Evolutionary conservation across 1,139 yeast genomes (phyloP).

Genomic region (Geotrichum restrictum): DNA sequence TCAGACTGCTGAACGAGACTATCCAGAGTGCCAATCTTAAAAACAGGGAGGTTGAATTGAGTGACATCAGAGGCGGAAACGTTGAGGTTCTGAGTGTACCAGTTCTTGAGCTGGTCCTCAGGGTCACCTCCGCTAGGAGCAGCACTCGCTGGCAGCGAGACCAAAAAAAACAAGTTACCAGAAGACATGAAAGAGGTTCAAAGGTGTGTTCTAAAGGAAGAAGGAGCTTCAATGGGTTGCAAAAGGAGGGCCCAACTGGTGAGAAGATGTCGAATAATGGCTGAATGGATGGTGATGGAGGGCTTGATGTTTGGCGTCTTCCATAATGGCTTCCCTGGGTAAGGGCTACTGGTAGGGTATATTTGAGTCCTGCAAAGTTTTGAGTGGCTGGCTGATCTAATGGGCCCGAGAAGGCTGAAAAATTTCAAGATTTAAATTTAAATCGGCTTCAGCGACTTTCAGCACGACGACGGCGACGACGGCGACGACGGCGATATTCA

Average conservation of each 20-base stretch:
- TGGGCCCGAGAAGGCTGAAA: conserved; percentile 4
- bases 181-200: background rate
- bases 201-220: background rate
- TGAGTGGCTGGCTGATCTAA: background rate
- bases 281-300: background rate
- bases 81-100: conserved; percentile 36
- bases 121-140: conserved; percentile 47
- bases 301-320: conserved; percentile 6
- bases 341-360: conserved; percentile 2
- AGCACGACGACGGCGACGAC: no score
- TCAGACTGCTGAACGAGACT: conserved; percentile 87
- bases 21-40: conserved; percentile 93
- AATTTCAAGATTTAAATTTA: no score
- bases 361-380: conserved; percentile 8
- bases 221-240: background rate
- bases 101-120: conserved; percentile 40
- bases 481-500: no score
- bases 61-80: conserved; percentile 30
- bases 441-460: no score
- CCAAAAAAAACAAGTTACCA: conserved; percentile 34
- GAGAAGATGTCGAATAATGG: background rate
- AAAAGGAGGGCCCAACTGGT: background rate
- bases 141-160: conserved; percentile 49
- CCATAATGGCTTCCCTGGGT: background rate
- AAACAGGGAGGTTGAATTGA: conserved; percentile 68